Evolutionary conservation across 805 yeast genomes (phyloP).

Genomic region (Candida tammaniensis): DNA sequence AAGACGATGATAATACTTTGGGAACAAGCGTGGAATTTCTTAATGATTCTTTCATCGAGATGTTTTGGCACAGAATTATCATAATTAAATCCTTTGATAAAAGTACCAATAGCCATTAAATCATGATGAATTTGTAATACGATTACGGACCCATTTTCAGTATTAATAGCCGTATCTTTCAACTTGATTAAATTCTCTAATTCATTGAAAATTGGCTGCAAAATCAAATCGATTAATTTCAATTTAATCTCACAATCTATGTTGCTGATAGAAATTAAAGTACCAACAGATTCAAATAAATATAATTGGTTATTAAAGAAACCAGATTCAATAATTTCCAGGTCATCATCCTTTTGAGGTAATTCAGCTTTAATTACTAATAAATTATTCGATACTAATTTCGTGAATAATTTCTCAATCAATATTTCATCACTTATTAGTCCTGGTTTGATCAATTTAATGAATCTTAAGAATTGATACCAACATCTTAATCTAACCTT

Average conservation of each 20-base stretch:
- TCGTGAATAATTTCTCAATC: slow-evolving; percentile 56
- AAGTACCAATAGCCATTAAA: slow-evolving; percentile 84
- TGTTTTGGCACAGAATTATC: slow-evolving; percentile 20
- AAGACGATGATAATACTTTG: slow-evolving; percentile 82
- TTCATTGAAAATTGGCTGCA: slow-evolving; percentile 72
- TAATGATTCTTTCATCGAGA: slow-evolving; percentile 24
- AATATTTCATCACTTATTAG: slow-evolving; percentile 39
- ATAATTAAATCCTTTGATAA: slow-evolving; percentile 80
- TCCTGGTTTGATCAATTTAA: slow-evolving; percentile 68
- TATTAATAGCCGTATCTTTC: not conserved
- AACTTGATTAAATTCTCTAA: slow-evolving; percentile 54
- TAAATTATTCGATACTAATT: slow-evolving; percentile 50
- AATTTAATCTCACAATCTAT: slow-evolving; percentile 29
- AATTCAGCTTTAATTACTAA: slow-evolving; percentile 61
- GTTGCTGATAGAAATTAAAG: slow-evolving; percentile 54
- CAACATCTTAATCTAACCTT: slow-evolving; percentile 84
- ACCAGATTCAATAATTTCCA: slow-evolving; percentile 45
- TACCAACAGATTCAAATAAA: slow-evolving; percentile 82
- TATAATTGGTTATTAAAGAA: slow-evolving; percentile 76
- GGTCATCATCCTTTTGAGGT: slow-evolving; percentile 55
- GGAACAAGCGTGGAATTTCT: slow-evolving; percentile 58
- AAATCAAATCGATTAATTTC: slow-evolving; percentile 57
- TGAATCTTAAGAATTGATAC: slow-evolving; percentile 83
- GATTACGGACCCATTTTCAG: slow-evolving; percentile 12
- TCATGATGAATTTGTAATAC: slow-evolving; percentile 82